phyloP scores from a whole-genome alignment of 805 yeast species.

The Wickerhamiella bombiphila region DNA sequence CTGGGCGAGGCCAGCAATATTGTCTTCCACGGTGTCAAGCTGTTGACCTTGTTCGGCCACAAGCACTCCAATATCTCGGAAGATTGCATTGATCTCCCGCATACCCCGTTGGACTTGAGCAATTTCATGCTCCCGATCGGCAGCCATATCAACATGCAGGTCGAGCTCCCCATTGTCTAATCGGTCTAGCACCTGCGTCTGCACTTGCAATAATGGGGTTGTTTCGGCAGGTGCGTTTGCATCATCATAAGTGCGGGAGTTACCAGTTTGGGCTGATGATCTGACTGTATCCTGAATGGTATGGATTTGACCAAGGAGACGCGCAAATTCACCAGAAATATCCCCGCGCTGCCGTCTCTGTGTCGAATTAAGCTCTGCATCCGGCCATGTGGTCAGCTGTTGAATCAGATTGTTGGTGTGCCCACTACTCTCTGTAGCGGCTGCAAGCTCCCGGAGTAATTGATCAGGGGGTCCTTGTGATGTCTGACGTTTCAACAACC shows the following conservation, averaged over 20 bases:
- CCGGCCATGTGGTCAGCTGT: conserved; percentile 5
- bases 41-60: conserved; percentile 78
- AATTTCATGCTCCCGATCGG: conserved; percentile 63
- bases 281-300: not conserved
- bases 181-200: conserved; percentile 28
- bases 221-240: not conserved
- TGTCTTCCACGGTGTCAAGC: conserved; percentile 71
- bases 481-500: conserved; percentile 5
- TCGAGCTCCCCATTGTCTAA: conserved; percentile 20
- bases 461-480: conserved; percentile 5
- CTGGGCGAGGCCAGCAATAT: conserved; percentile 45
- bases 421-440: conserved; percentile 9
- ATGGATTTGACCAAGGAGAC: conserved; percentile 7
- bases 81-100: conserved; percentile 70
- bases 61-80: conserved; percentile 61
- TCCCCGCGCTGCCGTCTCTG: conserved; percentile 7
- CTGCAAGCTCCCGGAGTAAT: conserved; percentile 5
- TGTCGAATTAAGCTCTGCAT: conserved; percentile 1
- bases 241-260: not conserved
- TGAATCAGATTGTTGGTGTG: conserved; percentile 4
- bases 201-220: conserved; percentile 17
- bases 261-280: not conserved
- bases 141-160: conserved; percentile 28
- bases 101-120: conserved; percentile 62
- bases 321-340: conserved; percentile 7